phyloP scores from a whole-genome alignment of 257 asterid species.

The Solanum phureja region DNA sequence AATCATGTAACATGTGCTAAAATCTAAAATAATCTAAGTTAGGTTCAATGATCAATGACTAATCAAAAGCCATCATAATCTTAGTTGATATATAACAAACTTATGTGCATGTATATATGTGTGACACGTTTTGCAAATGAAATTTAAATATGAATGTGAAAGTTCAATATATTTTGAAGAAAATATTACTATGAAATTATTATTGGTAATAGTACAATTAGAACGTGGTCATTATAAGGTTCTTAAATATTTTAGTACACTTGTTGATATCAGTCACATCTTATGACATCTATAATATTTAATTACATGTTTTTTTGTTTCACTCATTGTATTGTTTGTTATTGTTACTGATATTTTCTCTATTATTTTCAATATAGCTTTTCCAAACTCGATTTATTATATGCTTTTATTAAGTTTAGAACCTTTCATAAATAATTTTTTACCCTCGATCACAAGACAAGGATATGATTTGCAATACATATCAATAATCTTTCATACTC shows the following conservation, averaged over 20 bases:
- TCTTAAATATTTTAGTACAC: background rate
- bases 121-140: background rate
- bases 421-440: background rate
- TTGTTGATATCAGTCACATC: background rate
- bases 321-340: background rate
- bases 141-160: background rate
- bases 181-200: background rate
- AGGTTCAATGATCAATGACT: no score
- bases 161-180: background rate
- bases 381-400: no score
- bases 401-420: background rate
- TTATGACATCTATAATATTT: background rate
- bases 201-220: background rate
- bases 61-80: background rate
- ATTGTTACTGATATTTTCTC: no score
- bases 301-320: background rate
- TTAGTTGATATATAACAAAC: background rate
- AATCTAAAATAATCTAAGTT: background rate
- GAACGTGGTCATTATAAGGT: background rate
- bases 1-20: background rate
- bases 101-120: background rate
- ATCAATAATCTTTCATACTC: background rate
- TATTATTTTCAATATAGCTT: no score
- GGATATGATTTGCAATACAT: background rate
- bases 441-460: background rate